Evolutionary conservation across 148 eudicot genomes (phyloP).

Genomic region (Salicornia ramosissima): DNA sequence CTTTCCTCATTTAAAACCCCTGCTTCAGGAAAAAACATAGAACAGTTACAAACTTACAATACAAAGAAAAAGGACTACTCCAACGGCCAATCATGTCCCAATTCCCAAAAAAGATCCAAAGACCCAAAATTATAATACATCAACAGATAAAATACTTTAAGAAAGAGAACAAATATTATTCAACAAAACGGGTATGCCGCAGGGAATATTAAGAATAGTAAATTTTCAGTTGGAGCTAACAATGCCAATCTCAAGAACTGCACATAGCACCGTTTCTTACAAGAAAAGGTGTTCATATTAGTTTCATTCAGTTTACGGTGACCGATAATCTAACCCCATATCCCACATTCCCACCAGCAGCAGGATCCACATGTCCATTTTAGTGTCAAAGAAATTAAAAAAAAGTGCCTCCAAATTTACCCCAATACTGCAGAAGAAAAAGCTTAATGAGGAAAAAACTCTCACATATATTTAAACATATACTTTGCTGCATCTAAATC

Average conservation of each 20-base stretch:
- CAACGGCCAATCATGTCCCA: not conserved
- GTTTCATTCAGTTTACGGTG: not conserved
- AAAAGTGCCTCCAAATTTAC: constrained; percentile 2
- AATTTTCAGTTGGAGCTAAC: not conserved
- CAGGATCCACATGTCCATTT: not conserved
- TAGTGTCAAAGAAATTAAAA: not conserved
- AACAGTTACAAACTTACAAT: not conserved
- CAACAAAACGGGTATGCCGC: not conserved
- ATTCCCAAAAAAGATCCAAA: not conserved
- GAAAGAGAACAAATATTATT: not conserved
- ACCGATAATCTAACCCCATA: not conserved
- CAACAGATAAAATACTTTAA: not conserved
- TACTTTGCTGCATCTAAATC: not conserved
- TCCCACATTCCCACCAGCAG: not conserved
- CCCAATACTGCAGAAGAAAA: not conserved
- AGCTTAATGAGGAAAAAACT: not conserved
- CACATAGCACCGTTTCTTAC: not conserved
- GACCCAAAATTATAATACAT: not conserved
- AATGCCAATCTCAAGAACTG: constrained; percentile 1
- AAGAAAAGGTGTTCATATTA: not conserved
- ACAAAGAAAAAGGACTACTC: not conserved
- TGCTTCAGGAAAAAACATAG: constrained; percentile 19
- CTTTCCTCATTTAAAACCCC: constrained; percentile 61
- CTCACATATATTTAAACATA: constrained; percentile 6
- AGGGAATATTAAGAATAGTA: not conserved